These are phyloP conservation scores for Macadamia tetraphylla DNA, from an alignment of 164 flowering plant species.

Conservation along the genomic window DNA sequence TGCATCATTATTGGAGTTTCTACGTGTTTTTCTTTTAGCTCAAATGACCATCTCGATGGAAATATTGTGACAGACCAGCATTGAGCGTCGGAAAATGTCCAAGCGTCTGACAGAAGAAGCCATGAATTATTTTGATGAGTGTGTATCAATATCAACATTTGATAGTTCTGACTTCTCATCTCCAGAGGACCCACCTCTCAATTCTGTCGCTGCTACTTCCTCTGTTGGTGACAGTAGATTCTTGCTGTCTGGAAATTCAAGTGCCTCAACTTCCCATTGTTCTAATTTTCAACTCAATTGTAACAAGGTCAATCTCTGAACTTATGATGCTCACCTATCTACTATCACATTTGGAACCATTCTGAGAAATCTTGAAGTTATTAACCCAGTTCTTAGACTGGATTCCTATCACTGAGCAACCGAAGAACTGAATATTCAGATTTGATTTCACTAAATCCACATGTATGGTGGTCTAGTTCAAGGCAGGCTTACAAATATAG, in stretches of 20 bases:
- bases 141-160: conserved; percentile 87
- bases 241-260: conserved; percentile 25
- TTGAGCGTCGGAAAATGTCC: conserved; percentile 71
- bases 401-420: too few relatives aligned
- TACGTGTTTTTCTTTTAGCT: background rate
- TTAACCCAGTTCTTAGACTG: too few relatives aligned
- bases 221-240: conserved; percentile 13
- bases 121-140: conserved; percentile 87
- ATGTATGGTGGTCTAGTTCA: too few relatives aligned
- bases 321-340: background rate
- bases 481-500: too few relatives aligned
- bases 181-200: conserved; percentile 51
- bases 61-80: conserved; percentile 51
- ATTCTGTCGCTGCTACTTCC: conserved; percentile 16
- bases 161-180: conserved; percentile 88
- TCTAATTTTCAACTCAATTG: conserved; percentile 13
- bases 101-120: conserved; percentile 73
- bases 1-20: background rate
- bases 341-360: background rate
- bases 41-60: background rate
- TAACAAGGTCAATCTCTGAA: conserved; percentile 36
- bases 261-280: conserved; percentile 15
- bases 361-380: background rate
- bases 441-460: too few relatives aligned
- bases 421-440: too few relatives aligned